Base-by-base conservation (phyloP, 2,329 filamentous ascomycete species). In the Pezicula neosporulosa region DNA sequence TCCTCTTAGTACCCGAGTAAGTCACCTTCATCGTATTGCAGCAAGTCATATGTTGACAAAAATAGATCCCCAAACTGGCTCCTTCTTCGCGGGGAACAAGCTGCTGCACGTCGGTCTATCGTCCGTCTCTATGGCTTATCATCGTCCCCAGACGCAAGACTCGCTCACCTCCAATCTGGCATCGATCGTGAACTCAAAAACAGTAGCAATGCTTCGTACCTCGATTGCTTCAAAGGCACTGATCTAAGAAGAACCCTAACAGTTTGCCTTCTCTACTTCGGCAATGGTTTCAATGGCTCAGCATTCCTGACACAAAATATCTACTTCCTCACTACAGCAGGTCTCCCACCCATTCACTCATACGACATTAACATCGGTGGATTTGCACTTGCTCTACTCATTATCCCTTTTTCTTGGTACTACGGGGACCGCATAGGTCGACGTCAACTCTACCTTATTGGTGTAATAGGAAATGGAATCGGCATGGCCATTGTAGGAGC, bases 231-330 rank as follows among this genome's bases (percentile, higher is more conserved):
- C 62, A 49, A 62, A 43, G 59, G 58, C n/a, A 54, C 56, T 1
- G 65, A 72, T 52, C 55, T 63, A 24, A 66, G 65, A 48, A 63
- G 69, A 18, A 71, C 70, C 0, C 56, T 70, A 13, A 71, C 70
- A 42, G 66, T 70, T 16, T 60, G 68, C 51, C 66, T 67, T 42
- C 59, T 67, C 0, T 66, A 66, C 49, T 55, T 63, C 3, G 57
- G 68, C 4, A 60, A 65, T 4, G 56, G 63, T 2, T 50, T 70
- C n/a, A 68, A 68, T 27, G 70, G 70, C 2, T 57, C 69, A 4
- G 52, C 57, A 5, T 56, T 61, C 41, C 27, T 61, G 10, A 51
- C 57, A 6, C 57, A 61, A 44, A 58, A 58, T 27, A 58, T 60
- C 9, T 61, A 61, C 39, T 60, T 61, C 38, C 44, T 61, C 1